These are phyloP conservation scores for Wallemia mellicola DNA, from an alignment of 1,284 basidiomycete genomes.

Conservation along the genomic window DNA sequence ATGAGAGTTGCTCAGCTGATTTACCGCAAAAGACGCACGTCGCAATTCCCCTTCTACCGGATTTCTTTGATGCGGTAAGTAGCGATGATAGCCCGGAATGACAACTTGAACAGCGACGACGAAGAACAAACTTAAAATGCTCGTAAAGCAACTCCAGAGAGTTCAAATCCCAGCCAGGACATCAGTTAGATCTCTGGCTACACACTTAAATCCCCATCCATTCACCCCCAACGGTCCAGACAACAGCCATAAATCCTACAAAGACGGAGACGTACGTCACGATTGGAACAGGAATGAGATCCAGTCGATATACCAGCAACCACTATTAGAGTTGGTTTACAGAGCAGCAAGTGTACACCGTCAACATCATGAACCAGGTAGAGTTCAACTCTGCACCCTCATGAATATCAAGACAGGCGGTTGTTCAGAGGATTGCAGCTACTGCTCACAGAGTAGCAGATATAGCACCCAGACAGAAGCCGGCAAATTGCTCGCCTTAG, in stretches of 20 bases:
- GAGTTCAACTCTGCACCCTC: conserved; percentile 84
- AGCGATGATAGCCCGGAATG: not conserved
- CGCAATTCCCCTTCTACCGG: not conserved
- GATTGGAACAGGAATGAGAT: conserved; percentile 19
- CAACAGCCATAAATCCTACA: not conserved
- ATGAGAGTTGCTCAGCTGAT: not conserved
- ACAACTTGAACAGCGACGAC: not conserved
- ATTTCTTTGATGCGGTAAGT: not conserved
- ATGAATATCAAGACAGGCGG: conserved; percentile 99
- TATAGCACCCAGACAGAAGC: conserved; percentile 74
- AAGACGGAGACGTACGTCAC: conserved; percentile 11
- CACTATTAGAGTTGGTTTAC: conserved; percentile 61
- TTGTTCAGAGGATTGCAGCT: conserved; percentile 90
- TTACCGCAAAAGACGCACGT: not conserved
- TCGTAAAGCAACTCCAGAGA: not conserved
- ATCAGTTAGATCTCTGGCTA: not conserved
- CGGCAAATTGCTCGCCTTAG: conserved; percentile 59
- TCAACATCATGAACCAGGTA: conserved; percentile 51
- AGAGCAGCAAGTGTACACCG: conserved; percentile 46
- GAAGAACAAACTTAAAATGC: not conserved
- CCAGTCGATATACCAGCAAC: conserved; percentile 23
- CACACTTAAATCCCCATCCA: not conserved
- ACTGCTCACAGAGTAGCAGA: conserved; percentile 84
- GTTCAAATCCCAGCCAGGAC: not conserved
- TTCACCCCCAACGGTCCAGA: not conserved